phyloP scores from a whole-genome alignment of 2,329 filamentous ascomycete species.

The Dothidotthia symphoricarpi region DNA sequence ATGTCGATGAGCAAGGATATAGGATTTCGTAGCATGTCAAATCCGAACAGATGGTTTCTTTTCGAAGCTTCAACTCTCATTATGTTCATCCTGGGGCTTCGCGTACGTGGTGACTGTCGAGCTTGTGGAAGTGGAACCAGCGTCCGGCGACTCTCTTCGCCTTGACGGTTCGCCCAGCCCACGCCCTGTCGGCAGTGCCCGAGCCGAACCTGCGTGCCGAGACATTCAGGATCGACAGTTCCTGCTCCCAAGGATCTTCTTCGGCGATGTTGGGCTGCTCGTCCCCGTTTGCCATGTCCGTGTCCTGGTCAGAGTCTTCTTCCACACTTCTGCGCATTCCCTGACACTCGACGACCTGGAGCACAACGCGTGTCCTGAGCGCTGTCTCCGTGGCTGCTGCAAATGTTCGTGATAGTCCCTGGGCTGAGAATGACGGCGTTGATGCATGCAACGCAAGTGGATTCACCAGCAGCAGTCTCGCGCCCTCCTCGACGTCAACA shows the following conservation, averaged over 20 bases:
- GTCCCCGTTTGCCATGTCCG: constrained; percentile 22
- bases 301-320: constrained; percentile 62
- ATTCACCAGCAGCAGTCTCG: constrained; percentile 61
- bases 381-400: constrained; percentile 64
- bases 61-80: not conserved
- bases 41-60: constrained; percentile 9
- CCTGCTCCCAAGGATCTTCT: constrained; percentile 45
- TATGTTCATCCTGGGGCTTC: constrained; percentile 9
- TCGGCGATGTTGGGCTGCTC: constrained; percentile 3
- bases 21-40: constrained; percentile 13
- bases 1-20: constrained; percentile 15
- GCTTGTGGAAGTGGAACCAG: constrained; percentile 43
- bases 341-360: constrained; percentile 46
- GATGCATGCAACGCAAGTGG: constrained; percentile 64
- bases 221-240: constrained; percentile 50
- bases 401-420: constrained; percentile 65
- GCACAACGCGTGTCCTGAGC: constrained; percentile 28
- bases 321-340: constrained; percentile 33
- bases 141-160: constrained; percentile 44
- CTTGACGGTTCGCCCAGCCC: constrained; percentile 51
- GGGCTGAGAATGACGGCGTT: constrained; percentile 72
- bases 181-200: constrained; percentile 39
- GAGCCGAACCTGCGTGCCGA: constrained; percentile 44
- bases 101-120: constrained; percentile 7
- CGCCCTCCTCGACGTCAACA: constrained; percentile 6